Conservation (phyloP, 805 yeast species). For the Metschnikowia orientalis region DNA sequence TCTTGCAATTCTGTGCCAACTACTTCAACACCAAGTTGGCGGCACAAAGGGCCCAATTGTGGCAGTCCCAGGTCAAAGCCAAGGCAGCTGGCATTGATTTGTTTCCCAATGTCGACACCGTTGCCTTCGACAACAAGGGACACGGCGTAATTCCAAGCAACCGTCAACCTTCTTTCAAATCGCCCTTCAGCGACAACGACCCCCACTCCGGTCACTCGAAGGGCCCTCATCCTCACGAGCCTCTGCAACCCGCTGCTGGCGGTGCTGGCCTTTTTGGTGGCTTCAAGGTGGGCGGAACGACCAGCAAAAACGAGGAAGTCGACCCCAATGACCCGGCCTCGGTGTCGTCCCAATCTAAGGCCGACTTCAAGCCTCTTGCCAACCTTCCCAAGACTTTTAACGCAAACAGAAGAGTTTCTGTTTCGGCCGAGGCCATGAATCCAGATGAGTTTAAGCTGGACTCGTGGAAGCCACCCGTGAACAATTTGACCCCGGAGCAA, state of each 20-base stretch:
- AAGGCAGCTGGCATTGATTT: slow-evolving; percentile 47
- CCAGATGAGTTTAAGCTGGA: slow-evolving; percentile 65
- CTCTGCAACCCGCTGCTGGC: neutral
- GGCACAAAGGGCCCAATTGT: slow-evolving; percentile 50
- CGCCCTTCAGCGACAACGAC: slow-evolving; percentile 61
- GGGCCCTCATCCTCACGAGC: slow-evolving; percentile 19
- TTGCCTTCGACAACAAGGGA: slow-evolving; percentile 29
- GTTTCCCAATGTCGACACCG: slow-evolving; percentile 36
- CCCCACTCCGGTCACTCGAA: slow-evolving; percentile 51
- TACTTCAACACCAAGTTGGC: slow-evolving; percentile 62
- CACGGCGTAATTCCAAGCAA: slow-evolving; percentile 21
- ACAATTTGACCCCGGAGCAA: slow-evolving; percentile 60
- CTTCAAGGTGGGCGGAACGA: slow-evolving; percentile 11
- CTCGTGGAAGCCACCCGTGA: slow-evolving; percentile 70
- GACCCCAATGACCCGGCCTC: slow-evolving; percentile 27
- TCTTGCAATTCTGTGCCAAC: slow-evolving; percentile 71
- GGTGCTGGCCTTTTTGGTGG: slow-evolving; percentile 20
- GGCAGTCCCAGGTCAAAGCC: slow-evolving; percentile 48
- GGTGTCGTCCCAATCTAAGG: slow-evolving; percentile 8
- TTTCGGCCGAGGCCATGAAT: slow-evolving; percentile 81
- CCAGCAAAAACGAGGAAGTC: slow-evolving; percentile 18
- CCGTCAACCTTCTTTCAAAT: slow-evolving; percentile 49
- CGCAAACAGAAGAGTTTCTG: slow-evolving; percentile 83
- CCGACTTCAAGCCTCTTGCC: slow-evolving; percentile 20
- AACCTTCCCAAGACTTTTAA: slow-evolving; percentile 59